Conservation (phyloP, 2,329 filamentous ascomycete genomes). For the Xylaria sp. region DNA sequence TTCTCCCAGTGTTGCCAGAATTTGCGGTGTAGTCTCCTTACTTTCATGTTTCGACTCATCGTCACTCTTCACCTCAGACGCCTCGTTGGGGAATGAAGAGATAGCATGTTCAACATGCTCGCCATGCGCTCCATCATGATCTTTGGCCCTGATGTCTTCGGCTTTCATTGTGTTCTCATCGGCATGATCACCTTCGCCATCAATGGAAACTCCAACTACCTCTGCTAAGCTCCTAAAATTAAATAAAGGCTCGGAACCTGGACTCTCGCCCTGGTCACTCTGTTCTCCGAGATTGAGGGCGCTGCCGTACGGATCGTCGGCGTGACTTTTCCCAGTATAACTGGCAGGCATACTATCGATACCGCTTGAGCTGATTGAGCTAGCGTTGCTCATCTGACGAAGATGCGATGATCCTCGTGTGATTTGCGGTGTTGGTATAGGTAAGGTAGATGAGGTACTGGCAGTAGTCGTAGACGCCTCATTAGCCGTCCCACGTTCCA, state of each 20-base stretch:
- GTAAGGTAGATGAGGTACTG: conserved; percentile 54
- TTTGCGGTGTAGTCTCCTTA: conserved; percentile 43
- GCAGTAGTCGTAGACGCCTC: conserved; percentile 47
- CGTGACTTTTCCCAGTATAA: conserved; percentile 55
- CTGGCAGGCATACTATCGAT: conserved; percentile 72
- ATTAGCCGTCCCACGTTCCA: conserved; percentile 64
- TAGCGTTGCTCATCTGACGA: conserved; percentile 86
- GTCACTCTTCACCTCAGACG: conserved; percentile 29
- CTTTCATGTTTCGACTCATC: conserved; percentile 32
- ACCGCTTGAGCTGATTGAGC: conserved; percentile 82
- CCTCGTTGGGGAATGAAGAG: conserved; percentile 28
- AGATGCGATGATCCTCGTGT: conserved; percentile 75
- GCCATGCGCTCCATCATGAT: conserved; percentile 44
- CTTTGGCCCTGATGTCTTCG: conserved; percentile 53
- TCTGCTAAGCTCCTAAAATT: conserved; percentile 90
- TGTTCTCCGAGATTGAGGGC: conserved; percentile 62
- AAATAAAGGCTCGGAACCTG: conserved; percentile 80
- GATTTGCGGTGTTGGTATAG: conserved; percentile 60
- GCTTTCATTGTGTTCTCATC: conserved; percentile 18
- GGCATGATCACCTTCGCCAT: conserved; percentile 52
- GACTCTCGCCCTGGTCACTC: conserved; percentile 62
- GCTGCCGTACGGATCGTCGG: conserved; percentile 64
- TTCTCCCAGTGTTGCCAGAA: conserved; percentile 32
- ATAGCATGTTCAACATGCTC: conserved; percentile 53
- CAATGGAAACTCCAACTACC: conserved; percentile 77